These are phyloP conservation scores for Nothophoma quercina DNA, from an alignment of 2,329 filamentous ascomycete species.

Conservation along the genomic window DNA sequence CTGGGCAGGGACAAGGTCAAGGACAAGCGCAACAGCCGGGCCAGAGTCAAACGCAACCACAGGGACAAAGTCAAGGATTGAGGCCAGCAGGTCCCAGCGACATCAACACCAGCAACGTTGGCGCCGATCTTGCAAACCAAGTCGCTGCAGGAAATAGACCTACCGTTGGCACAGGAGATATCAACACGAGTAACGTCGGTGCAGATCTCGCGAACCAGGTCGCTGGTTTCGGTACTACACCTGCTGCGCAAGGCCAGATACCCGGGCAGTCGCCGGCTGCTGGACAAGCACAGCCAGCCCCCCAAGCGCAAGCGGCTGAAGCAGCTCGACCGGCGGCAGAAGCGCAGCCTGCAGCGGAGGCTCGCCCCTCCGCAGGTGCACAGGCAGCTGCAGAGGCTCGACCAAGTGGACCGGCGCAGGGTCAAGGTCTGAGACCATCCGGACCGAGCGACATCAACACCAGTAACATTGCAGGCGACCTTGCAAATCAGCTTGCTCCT, in stretches of 20 bases:
- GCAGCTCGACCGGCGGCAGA: conserved; percentile 1
- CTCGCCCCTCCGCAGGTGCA: neutral
- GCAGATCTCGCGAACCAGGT: conserved; percentile 29
- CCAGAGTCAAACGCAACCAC: conserved; percentile 11
- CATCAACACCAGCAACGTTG: conserved; percentile 20
- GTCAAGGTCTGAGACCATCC: conserved; percentile 1
- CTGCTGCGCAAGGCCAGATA: conserved; percentile 15
- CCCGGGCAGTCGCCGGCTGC: conserved; percentile 5
- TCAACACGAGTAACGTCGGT: conserved; percentile 19
- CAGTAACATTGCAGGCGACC: conserved; percentile 22
- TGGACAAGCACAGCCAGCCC: conserved; percentile 6
- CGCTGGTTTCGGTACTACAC: conserved; percentile 23
- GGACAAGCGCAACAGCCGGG: conserved; percentile 6
- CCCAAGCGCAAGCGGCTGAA: conserved; percentile 6
- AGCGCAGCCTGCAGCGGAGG: neutral
- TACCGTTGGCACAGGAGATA: conserved; percentile 17
- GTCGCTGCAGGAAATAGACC: conserved; percentile 21
- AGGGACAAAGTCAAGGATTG: conserved; percentile 7
- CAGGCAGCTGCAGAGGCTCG: conserved; percentile 1
- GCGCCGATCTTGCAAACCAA: conserved; percentile 28
- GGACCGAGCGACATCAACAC: conserved; percentile 17
- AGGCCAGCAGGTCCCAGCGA: conserved; percentile 16
- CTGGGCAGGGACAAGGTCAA: conserved; percentile 10
- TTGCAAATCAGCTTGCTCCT: conserved; percentile 31
- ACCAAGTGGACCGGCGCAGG: conserved; percentile 10